Base-by-base conservation (phyloP, 2,329 filamentous ascomycete genomes). In the Colletotrichum sublineola region DNA sequence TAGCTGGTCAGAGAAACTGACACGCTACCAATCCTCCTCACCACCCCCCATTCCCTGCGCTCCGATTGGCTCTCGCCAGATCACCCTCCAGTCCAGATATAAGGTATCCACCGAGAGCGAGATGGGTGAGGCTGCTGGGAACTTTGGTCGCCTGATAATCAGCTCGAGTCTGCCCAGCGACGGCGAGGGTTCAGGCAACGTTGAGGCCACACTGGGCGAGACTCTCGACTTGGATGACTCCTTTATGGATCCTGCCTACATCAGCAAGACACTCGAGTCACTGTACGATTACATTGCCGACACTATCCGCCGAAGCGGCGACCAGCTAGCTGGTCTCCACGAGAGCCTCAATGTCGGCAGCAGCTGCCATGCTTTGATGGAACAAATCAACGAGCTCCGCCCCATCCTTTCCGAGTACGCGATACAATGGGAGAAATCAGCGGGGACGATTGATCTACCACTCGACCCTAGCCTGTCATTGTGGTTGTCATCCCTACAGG, bases 321-420 rank as follows among this genome's bases (percentile, higher is more conserved):
- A 20, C 24, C 36, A 61, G 38, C 31, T 67, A 4, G 42, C 31
- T 15, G 42, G n/a, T 14, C 36, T 67, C 24, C 29, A 61, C 15
- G 36, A 48, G 36, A 71, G 44, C 31, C 24, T 11, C 3, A 38
- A 69, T 4, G 63, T 77, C n/a, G 61, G 40, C 38, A n/a, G 24
- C 11, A 53, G 36, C 36, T 76, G 74, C 42, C 31, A 69, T 20
- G 24, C 18, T n/a, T 24, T 78, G 36, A 31, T 63, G 12, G n/a
- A 44, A 2, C 73, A 76, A 18, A 66, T 78, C 33, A 52, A 62
- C 14, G 40, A 53, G 1, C 75, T 79, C 12, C 57, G 64, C 36
- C 73, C 74, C 29, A 76, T 78, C 6, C 42, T 77, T 24, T 53
- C 68, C 12, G 71, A 57, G n/a, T 79, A 77, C 36, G 57, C 74